These are phyloP conservation scores for Calvatia gigantea DNA, from an alignment of 768 basidiomycete genomes.

Conservation along the genomic window DNA sequence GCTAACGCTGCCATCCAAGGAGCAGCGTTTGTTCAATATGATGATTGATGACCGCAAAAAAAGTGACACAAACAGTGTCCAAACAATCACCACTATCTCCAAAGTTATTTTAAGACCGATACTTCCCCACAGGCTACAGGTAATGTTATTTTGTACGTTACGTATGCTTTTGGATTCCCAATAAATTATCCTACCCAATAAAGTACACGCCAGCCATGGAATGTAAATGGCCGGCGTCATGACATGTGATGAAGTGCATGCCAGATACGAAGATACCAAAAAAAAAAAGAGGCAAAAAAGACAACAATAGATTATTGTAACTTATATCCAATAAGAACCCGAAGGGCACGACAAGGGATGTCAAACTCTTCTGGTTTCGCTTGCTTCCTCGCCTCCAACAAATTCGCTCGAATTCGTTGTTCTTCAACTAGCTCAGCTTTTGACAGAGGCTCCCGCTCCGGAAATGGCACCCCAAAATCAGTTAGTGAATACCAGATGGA, in stretches of 20 bases:
- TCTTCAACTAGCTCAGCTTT: slow-evolving; percentile 72
- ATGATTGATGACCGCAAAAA: slow-evolving; percentile 25
- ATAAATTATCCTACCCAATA: too few species aligned
- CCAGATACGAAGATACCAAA: background rate
- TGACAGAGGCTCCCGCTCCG: slow-evolving; percentile 56
- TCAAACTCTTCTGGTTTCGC: slow-evolving; percentile 51
- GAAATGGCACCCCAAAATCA: slow-evolving; percentile 55
- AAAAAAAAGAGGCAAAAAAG: background rate
- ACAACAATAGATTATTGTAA: slow-evolving; percentile 15
- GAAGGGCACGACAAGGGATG: slow-evolving; percentile 53
- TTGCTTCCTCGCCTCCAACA: slow-evolving; percentile 53
- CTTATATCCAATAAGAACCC: slow-evolving; percentile 62
- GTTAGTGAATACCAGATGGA: slow-evolving; percentile 63
- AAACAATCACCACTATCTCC: slow-evolving; percentile 22
- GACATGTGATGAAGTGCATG: background rate
- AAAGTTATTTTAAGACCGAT: background rate
- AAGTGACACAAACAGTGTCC: slow-evolving; percentile 30
- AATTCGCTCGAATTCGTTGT: slow-evolving; percentile 54
- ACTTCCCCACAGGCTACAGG: background rate
- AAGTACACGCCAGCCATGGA: too few species aligned
- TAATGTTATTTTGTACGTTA: too few species aligned
- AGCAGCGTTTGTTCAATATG: slow-evolving; percentile 7
- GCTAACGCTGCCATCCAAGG: slow-evolving; percentile 14
- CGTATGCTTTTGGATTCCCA: too few species aligned
- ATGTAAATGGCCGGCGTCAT: too few species aligned